Base-by-base conservation (phyloP, 2,329 filamentous ascomycete genomes). In the Nemania serpens region DNA sequence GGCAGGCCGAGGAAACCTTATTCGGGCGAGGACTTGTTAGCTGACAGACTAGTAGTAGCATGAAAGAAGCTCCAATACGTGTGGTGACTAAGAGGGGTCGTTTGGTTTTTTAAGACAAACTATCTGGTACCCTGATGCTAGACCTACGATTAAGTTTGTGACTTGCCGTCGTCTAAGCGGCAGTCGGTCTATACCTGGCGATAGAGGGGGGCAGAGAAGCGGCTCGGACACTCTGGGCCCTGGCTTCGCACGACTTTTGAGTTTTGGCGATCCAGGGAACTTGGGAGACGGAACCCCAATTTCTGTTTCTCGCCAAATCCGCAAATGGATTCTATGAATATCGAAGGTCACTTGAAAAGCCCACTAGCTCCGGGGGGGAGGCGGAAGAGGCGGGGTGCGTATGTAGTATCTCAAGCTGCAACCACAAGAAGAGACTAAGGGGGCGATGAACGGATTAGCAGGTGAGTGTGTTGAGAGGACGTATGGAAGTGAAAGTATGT, bases 81-180 rank as follows among this genome's bases (percentile, higher is more conserved):
- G 29, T 36, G 22, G 58, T 37, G 45, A 37, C 45, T 39, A 25
- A 50, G 43, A 33, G n/a, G 37, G 22, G 4, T 17, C 17, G 7
- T 3, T 13, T 15, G 9, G 34, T 39, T 20, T n/a, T 42, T 20
- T 18, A 36, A 56, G 52, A 25, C 36, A 45, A 22, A 22, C 15
- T 33, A 41, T 34, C 37, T 41, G 34, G 39, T 12, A 43, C 17
- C 18, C 34, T 53, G 48, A 43, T 53, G 43, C 41, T 58, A 45
- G 43, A 58, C 59, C 46, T 54, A 50, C 59, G 58, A 61, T 61
- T 58, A 43, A 58, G 59, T 61, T 61, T 49, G n/a, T 25, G 49
- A 13, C 54, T 20, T 58, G 54, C 59, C 53, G 53, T 29, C 3
- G 41, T 36, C 59, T 37, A 39, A n/a, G 12, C 18, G 55, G 33